Conservation (phyloP, 805 yeast genomes). For the Starmera pachycereana region DNA sequence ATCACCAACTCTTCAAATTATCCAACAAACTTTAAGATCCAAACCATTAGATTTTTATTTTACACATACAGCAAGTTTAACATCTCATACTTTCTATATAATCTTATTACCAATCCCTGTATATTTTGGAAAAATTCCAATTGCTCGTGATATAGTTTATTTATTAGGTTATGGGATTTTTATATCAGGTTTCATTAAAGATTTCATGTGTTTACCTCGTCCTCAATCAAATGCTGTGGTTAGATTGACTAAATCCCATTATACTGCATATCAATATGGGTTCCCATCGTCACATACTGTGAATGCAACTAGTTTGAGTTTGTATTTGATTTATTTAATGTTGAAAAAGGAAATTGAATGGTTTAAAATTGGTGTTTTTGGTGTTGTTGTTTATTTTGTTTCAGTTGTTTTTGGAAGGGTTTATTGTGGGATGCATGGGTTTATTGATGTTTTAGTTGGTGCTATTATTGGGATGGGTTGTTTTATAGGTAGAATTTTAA, state of each 20-base stretch:
- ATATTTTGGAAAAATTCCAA: constrained; percentile 60
- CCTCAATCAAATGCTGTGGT: constrained; percentile 88
- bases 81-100: constrained; percentile 90
- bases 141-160: constrained; percentile 65
- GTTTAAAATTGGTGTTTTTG: too few species aligned
- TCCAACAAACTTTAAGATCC: constrained; percentile 45
- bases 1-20: constrained; percentile 41
- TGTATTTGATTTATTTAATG: constrained; percentile 31
- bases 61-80: constrained; percentile 80
- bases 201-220: constrained; percentile 80
- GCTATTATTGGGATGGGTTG: constrained; percentile 47
- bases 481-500: constrained; percentile 33
- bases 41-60: constrained; percentile 60
- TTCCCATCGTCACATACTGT: constrained; percentile 94
- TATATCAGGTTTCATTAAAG: constrained; percentile 68
- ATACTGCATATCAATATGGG: constrained; percentile 89
- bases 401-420: constrained; percentile 72
- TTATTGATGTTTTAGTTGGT: constrained; percentile 66
- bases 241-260: constrained; percentile 82
- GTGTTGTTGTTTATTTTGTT: constrained; percentile 35
- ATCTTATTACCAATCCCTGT: constrained; percentile 75
- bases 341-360: too few species aligned
- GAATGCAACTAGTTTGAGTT: constrained; percentile 76
- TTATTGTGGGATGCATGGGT: constrained; percentile 98
- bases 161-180: constrained; percentile 48